Evolutionary conservation across 768 basidiomycete species (phyloP), one percentile per base, ranked within the genome.

Genomic region (Pisolithus orientalis): DNA sequence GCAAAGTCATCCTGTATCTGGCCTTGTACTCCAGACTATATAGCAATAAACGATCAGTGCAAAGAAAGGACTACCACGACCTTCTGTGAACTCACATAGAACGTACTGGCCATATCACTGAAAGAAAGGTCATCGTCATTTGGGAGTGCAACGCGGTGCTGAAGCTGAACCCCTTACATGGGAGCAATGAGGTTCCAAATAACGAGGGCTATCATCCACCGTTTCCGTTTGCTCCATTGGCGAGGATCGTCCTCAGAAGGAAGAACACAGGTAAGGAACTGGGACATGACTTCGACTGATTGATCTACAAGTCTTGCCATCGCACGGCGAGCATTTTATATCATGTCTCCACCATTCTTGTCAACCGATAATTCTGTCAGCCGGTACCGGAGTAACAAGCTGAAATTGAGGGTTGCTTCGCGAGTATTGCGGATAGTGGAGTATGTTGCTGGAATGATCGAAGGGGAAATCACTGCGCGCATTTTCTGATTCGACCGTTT

Each of bases 21-120:
- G 3, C 61, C 52, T n/a, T 66, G 58, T 48, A 66, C 61, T n/a
- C 63, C 63, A 25, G 59, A 65, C 61, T 64, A 38, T 10, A 29
- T 13, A 39, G 38, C 25, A 29, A 47, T 38, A 17, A 17, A 4
- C 45, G 14, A 40, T n/a, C 3, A 29, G 25, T 6, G 25, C 7
- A 45, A n/a, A 11, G 17, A 21, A 21, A 21, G 21, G 21, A 21
- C 21, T 21, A 21, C 21, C 21, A 21, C 2, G 21, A 21, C 21
- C 21, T 21, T 21, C 21, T 21, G 21, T 2, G 21, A 29, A 29
- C 61, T 54, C 44, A 67, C 65, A 50, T 67, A 66, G 40, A 65
- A 65, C 0, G 65, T 67, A 7, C 57, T 21, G 8, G 65, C 21
- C 44, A 64, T 9, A 47, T 64, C 63, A 54, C 62, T 64, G 25